Base-by-base conservation (phyloP, 192 early-diverging fungal genomes). In the Coemansia sp. region DNA sequence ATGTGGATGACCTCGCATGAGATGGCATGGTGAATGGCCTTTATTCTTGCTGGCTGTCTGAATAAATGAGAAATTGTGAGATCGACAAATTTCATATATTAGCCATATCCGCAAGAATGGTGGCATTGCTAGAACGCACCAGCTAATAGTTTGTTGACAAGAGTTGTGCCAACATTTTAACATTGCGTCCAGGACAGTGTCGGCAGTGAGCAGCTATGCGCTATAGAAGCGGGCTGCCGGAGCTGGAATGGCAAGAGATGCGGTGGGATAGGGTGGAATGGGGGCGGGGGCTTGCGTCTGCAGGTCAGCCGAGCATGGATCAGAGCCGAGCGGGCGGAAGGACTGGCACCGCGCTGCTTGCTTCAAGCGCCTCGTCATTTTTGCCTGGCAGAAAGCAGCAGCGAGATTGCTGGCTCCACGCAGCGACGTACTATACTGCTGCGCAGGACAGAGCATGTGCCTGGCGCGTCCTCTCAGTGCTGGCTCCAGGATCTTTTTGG, bases 291-390 rank as follows among this genome's bases (percentile, higher is more conserved):
- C 52, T 56, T 64, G 52, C 54, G 52, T 37, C 62, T 64, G 62
- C 62, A 57, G 54, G 62, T 56, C 62, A 64, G 53, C 62, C 36
- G 54, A 28, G 17, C 62, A 26, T 53, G 62, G 62, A 64, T 64
- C 62, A 54, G 62, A 64, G 52, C 62, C 62, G 62, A 46, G 53
- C 19, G 5, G 21, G 34, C 15, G 4, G 49, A 17, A 19, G 59
- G 48, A 26, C 19, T 12, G 17, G 31, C 54, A 36, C 48, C 53
- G 40, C 40, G 40, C 40, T n/a, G 14, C 14, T 44, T 44, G 11
- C 14, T n/a, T 15, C 10, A n/a, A n/a, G 40, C 40, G 40, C 40
- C 15, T 44, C 15, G 40, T n/a, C 40, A 7, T 52, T 19, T 22
- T 26, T 23, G 58, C 58, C 48, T 60, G 58, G 57, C 57, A 17